Base-by-base conservation (phyloP, 2,329 filamentous ascomycete genomes). In the Fusarium sp. region DNA sequence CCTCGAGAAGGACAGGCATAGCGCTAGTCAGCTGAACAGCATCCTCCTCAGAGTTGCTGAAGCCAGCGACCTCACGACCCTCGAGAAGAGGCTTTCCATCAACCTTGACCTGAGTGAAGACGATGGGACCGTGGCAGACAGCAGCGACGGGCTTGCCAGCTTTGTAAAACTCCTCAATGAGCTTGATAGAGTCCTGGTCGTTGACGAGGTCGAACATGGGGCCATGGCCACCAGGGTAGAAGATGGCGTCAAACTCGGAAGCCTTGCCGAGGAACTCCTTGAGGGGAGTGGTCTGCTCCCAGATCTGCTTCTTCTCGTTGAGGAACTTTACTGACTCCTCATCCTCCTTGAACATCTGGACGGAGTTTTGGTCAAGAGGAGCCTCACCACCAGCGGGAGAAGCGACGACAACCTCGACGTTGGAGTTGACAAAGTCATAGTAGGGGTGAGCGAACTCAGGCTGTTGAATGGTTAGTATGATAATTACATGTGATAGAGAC, bases 71-170 rank as follows among this genome's bases (percentile, higher is more conserved):
- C 45, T 83, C 79, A 74, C 84, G 84, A 44, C 85, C 88, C 50
- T 83, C 78, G 38, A 92, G 77, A 11, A 91, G 78, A 51, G 82
- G 81, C 66, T 82, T 79, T 34, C 87, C 88, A 63, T 84, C 80
- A 20, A 83, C 73, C 72, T 83, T 86, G 36, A 86, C 89, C 69
- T 89, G 84, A 49, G 84, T 82, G 16, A 92, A 81, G 13, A 85
- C 90, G 5, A 86, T 86, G 4, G 90, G 88, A 8, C 89, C 90
- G 78, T 92, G 90, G 81, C 90, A 92, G 45, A 92, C 89, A 5
- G 90, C 88, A 0, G 87, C 81, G 15, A 92, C 84, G 56, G 88
- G 82, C 82, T 91, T 91, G 66, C 84, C 86, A 4, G 84, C 82
- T 38, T 81, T 79, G 72, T 83, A 85, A 76, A 92, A 91, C 76